Percentiles rank a stretch among this genome's conserved stretches.
Evolutionary conservation across 2,329 filamentous ascomycete genomes (phyloP).

Genomic region (Neurospora crassa): DNA sequence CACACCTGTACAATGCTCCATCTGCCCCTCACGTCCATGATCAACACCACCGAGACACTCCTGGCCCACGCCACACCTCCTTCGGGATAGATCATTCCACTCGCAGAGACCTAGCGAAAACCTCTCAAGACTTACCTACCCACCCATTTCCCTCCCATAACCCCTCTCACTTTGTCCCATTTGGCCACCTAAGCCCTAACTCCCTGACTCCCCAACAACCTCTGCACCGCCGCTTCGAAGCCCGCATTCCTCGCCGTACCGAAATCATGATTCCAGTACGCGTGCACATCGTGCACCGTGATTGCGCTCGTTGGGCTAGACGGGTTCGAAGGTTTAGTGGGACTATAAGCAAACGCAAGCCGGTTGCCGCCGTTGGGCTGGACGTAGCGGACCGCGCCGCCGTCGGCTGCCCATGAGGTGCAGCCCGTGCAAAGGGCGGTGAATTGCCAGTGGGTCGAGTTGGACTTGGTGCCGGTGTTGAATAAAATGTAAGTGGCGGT

Average conservation of each 20-base stretch:
- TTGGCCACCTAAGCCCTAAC: not conserved
- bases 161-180: no score
- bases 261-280: slow-evolving; percentile 21
- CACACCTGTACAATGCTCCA: not conserved
- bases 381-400: slow-evolving; percentile 14
- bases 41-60: not conserved
- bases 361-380: slow-evolving; percentile 20
- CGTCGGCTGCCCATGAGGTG: slow-evolving; percentile 15
- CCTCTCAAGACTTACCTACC: not conserved
- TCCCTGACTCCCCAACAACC: not conserved
- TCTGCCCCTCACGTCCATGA: not conserved
- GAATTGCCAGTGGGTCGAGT: slow-evolving; percentile 31
- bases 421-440: slow-evolving; percentile 27
- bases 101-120: not conserved
- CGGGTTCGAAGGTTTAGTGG: slow-evolving; percentile 13
- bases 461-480: slow-evolving; percentile 27
- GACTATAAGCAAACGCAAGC: slow-evolving; percentile 21
- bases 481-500: slow-evolving; percentile 24
- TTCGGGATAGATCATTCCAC: not conserved
- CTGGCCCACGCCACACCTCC: not conserved
- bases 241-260: slow-evolving; percentile 14
- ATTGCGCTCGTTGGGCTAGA: slow-evolving; percentile 13
- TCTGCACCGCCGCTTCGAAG: slow-evolving; percentile 9
- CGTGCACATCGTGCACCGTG: slow-evolving; percentile 19
- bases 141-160: not conserved